Conservation (phyloP, 164 flowering plant species). For the Chimonanthus praecox region DNA sequence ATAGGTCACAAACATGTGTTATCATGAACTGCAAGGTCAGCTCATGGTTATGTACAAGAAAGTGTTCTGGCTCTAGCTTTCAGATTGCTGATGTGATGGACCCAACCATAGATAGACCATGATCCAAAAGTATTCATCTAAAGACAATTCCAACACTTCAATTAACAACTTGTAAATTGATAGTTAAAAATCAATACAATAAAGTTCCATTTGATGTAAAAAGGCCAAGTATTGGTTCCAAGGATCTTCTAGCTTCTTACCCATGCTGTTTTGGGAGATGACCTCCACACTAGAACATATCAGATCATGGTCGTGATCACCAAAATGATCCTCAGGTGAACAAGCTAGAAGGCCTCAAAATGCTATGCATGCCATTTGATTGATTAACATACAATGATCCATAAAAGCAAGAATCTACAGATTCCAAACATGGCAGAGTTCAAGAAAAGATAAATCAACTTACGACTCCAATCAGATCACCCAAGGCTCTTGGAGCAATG, state of each 20-base stretch:
- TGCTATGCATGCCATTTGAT: neutral
- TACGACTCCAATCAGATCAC: conserved; percentile 94
- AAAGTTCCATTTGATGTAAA: neutral
- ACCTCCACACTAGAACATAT: no score
- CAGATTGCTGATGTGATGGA: neutral
- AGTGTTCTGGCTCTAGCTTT: neutral
- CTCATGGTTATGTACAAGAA: neutral
- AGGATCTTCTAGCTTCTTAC: no score
- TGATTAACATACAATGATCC: neutral
- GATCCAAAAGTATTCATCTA: no score
- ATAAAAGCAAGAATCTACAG: neutral
- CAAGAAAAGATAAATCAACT: conserved; percentile 18
- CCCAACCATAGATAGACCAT: neutral
- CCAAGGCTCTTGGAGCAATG: conserved; percentile 80
- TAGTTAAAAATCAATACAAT: neutral
- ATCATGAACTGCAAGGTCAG: no score
- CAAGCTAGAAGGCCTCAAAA: neutral
- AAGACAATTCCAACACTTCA: neutral
- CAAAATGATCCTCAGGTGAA: neutral
- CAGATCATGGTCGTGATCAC: neutral
- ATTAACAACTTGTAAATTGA: neutral
- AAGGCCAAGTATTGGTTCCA: neutral
- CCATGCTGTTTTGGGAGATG: no score
- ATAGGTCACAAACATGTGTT: no score
- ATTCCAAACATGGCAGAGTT: no score